Conservation (phyloP, 805 yeast species). For the Barnettozyma sp. region DNA sequence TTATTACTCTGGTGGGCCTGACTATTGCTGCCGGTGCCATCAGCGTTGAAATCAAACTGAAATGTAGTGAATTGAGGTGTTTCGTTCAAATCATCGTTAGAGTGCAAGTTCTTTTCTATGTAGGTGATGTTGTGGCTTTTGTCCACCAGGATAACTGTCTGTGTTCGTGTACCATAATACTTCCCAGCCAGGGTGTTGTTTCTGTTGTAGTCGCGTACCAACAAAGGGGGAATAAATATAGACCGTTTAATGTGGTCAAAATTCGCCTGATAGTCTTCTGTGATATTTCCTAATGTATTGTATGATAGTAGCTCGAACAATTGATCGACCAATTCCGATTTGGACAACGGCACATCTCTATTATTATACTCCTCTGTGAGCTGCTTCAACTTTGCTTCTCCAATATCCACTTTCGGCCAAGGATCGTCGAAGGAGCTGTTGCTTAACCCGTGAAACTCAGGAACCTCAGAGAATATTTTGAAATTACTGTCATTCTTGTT, state of each 20-base stretch:
- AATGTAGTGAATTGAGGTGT: conserved; percentile 21
- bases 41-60: conserved; percentile 20
- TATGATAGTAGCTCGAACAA: conserved; percentile 52
- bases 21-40: background rate
- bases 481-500: conserved; percentile 25
- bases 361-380: conserved; percentile 24
- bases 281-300: conserved; percentile 29
- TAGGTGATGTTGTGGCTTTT: conserved; percentile 46
- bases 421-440: conserved; percentile 60
- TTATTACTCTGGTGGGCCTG: no score
- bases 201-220: conserved; percentile 27
- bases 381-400: conserved; percentile 38
- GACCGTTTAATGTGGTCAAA: conserved; percentile 45
- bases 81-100: conserved; percentile 32
- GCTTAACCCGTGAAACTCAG: conserved; percentile 51
- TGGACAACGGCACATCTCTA: conserved; percentile 21
- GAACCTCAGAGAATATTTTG: conserved; percentile 22
- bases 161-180: conserved; percentile 84
- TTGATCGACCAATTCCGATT: conserved; percentile 39
- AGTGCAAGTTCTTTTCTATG: conserved; percentile 54
- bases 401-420: conserved; percentile 69
- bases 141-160: conserved; percentile 63
- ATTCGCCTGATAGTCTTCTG: conserved; percentile 27
- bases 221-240: conserved; percentile 68
- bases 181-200: conserved; percentile 37